Evolutionary conservation across 2,329 filamentous ascomycete genomes (phyloP), one percentile per base, ranked within the genome.

Genomic region (Alternaria solani): DNA sequence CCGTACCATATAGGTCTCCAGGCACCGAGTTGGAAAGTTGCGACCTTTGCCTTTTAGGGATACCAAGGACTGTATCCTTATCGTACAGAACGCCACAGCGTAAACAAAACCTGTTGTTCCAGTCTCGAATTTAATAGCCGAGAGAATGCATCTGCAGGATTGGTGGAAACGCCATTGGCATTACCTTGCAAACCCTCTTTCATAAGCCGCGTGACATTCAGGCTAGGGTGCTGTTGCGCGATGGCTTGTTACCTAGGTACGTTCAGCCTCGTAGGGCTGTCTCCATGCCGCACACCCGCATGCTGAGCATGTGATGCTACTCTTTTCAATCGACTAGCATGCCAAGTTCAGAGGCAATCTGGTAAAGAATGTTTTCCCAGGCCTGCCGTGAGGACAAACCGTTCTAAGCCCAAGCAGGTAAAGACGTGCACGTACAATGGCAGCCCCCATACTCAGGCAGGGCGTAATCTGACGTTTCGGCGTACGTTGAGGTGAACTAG

Each of bases 201-300:
- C 12, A 39, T 32, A 11, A 56, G 25, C 46, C 57, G 44, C 57
- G 46, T 59, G 57, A 59, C 36, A 26, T 46, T 36, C 12, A 16
- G 32, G 14, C 20, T 49, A 14, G 8, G 46, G 9, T 49, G 1
- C 16, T 32, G 20, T 38, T 49, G 46, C 32, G 30, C 32, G 23
- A 26, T 36, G 5, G 12, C 46, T 36, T 36, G 46, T n/a, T n/a
- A n/a, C n/a, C n/a, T n/a, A n/a, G n/a, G 46, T 42, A 25, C 9
- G 25, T 23, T 26, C 46, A 38, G 46, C 32, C 46, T 36, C 23
- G 46, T 26, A 36, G 30, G 46, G 46, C 46, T 49, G 46, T 36
- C 16, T 38, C 12, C 20, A 25, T 42, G 46, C 46, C 46, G 46
- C 32, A 49, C 26, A 49, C 34, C 32, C 46, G 46, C 20, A 36